Conservation (phyloP, 805 yeast species). For the Candida arabinofermentans region DNA sequence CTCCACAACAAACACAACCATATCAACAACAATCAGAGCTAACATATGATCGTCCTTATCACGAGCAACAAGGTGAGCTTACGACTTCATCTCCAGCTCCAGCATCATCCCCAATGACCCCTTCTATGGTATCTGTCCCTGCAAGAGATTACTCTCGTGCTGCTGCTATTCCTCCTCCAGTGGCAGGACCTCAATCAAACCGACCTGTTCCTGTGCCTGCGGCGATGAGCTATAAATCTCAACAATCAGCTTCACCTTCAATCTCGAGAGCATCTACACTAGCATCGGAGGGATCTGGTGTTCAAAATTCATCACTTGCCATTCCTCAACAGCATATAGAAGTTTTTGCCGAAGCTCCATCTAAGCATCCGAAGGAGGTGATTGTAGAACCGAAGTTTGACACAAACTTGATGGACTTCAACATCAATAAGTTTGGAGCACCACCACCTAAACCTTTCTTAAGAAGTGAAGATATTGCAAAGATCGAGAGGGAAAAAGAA, state of each 20-base stretch:
- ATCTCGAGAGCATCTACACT: not conserved
- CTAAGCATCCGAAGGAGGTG: slow-evolving; percentile 16
- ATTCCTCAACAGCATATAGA: slow-evolving; percentile 6
- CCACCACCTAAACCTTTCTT: slow-evolving; percentile 42
- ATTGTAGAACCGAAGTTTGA: slow-evolving; percentile 28
- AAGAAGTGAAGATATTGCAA: slow-evolving; percentile 21
- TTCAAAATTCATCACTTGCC: slow-evolving; percentile 6
- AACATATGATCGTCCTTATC: not conserved
- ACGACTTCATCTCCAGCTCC: no score
- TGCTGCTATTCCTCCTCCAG: not conserved
- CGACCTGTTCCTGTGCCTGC: no score
- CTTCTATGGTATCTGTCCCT: no score
- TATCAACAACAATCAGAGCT: not conserved
- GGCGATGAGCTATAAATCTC: not conserved
- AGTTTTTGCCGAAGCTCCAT: slow-evolving; percentile 5
- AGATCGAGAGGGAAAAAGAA: slow-evolving; percentile 21
- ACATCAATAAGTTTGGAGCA: slow-evolving; percentile 37
- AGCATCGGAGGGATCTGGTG: not conserved
- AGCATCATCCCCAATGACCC: not conserved
- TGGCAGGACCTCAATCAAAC: no score
- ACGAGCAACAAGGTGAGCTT: not conserved
- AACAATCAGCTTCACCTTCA: not conserved
- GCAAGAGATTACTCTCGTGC: no score
- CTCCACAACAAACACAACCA: not conserved
- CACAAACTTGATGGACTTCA: slow-evolving; percentile 31